A percentile compares a stretch with the other conserved stretches of the same genome.
These are phyloP conservation scores for Babesia ovata DNA, from an alignment of 169 alveolate genomes.

Conservation along the genomic window DNA sequence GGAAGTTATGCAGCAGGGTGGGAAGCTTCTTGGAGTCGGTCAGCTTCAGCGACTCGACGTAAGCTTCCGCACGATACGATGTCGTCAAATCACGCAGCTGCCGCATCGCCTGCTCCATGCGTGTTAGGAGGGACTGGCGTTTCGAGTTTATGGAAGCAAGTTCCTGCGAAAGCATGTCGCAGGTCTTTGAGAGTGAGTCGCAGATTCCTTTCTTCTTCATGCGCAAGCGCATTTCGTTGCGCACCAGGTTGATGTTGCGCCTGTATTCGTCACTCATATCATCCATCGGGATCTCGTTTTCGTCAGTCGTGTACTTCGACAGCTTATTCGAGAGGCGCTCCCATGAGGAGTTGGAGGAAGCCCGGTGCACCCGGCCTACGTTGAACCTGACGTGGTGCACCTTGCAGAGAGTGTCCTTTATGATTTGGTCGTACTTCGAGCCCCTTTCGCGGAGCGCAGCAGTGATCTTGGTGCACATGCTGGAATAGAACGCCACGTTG, in stretches of 20 bases:
- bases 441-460: background rate
- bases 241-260: constrained; percentile 12
- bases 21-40: constrained; percentile 54
- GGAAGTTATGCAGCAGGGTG: constrained; percentile 17
- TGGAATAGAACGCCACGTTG: constrained; percentile 43
- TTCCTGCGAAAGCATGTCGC: constrained; percentile 42
- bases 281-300: constrained; percentile 9
- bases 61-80: constrained; percentile 2
- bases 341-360: constrained; percentile 11
- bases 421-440: background rate
- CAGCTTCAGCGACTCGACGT: constrained; percentile 27
- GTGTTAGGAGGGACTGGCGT: constrained; percentile 7
- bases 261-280: background rate
- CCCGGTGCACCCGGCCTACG: background rate
- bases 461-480: constrained; percentile 14
- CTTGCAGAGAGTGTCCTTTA: constrained; percentile 22
- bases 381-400: constrained; percentile 8
- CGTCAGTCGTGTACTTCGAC: background rate
- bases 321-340: constrained; percentile 6
- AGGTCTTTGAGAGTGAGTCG: constrained; percentile 43
- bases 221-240: constrained; percentile 36
- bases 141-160: constrained; percentile 9
- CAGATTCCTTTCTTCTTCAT: constrained; percentile 23
- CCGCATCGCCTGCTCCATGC: constrained; percentile 32
- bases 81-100: constrained; percentile 35